These are phyloP conservation scores for Plasmodium gonderi DNA, from an alignment of 169 alveolate genomes.

Conservation along the genomic window DNA sequence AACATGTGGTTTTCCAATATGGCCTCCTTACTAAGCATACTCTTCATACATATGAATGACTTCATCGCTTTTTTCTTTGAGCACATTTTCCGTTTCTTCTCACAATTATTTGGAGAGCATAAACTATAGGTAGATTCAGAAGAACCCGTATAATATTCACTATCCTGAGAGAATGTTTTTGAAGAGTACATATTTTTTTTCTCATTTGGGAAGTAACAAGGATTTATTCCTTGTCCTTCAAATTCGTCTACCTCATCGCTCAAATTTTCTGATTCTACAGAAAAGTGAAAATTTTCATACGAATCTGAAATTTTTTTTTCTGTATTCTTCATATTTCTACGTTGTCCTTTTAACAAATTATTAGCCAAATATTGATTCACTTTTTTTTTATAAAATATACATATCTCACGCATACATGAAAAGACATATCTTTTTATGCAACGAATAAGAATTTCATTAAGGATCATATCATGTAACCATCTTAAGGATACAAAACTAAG, in stretches of 20 bases:
- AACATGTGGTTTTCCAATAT: conserved; percentile 5
- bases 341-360: no score
- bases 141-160: not conserved
- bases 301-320: no score
- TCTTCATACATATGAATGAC: not conserved
- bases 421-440: conserved; percentile 14
- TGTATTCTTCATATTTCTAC: no score
- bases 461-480: conserved; percentile 39
- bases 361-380: not conserved
- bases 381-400: conserved; percentile 27
- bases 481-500: conserved; percentile 17
- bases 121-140: not conserved
- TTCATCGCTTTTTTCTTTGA: conserved; percentile 20
- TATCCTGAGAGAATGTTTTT: not conserved
- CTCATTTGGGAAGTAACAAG: not conserved
- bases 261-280: not conserved
- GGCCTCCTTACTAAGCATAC: not conserved
- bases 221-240: not conserved
- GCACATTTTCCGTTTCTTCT: not conserved
- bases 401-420: conserved; percentile 25
- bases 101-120: not conserved
- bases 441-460: conserved; percentile 40
- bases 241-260: not conserved
- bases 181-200: not conserved
- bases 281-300: not conserved